Conservation (phyloP, 73 alveolate species). For the Paramecium pentaurelia region DNA sequence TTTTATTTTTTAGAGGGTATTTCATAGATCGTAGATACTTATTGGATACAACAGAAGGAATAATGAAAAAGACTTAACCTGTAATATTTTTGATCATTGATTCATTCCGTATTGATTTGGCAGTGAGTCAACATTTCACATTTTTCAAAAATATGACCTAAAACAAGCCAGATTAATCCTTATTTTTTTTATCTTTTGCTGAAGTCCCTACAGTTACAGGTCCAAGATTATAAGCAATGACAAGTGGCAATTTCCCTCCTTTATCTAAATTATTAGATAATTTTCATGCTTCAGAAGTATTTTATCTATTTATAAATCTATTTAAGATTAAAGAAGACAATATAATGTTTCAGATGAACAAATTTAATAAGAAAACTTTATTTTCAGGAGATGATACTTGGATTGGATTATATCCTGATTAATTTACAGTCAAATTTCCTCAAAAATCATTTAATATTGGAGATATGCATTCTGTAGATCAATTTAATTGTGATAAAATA, state of each 20-base stretch:
- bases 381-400: conserved; percentile 82
- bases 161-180: background rate
- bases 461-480: conserved; percentile 64
- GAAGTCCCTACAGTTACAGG: background rate
- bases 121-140: background rate
- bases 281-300: background rate
- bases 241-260: background rate
- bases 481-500: background rate
- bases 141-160: background rate
- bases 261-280: background rate
- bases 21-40: background rate
- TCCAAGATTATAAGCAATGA: background rate
- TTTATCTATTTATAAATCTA: background rate
- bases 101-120: background rate
- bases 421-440: conserved; percentile 59
- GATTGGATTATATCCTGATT: conserved; percentile 66
- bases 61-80: background rate
- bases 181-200: background rate
- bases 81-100: conserved; percentile 28
- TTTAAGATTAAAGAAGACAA: conserved; percentile 40
- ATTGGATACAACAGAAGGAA: background rate
- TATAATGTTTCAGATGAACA: conserved; percentile 45
- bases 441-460: conserved; percentile 65
- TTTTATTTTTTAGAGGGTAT: background rate
- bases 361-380: conserved; percentile 29